Percentiles rank a stretch among this genome's conserved stretches.
phyloP scores from a whole-genome alignment of 2,329 filamentous ascomycete genomes.

The Verticillium tricorpus region DNA sequence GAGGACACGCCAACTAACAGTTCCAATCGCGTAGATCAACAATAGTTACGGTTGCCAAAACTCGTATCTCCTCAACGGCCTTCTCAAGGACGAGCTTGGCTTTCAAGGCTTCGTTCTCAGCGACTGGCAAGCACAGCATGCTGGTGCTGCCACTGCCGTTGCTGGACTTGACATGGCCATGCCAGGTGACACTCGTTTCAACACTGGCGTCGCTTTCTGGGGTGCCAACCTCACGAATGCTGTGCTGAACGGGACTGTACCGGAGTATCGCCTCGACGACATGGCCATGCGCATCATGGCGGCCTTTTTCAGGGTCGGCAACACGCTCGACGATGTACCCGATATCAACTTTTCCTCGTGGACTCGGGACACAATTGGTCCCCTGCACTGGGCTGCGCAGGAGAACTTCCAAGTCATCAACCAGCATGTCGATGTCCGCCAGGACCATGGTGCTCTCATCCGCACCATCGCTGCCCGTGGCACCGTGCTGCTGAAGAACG shows the following conservation, averaged over 20 bases:
- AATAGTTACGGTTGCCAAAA: conserved; percentile 80
- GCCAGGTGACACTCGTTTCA: conserved; percentile 78
- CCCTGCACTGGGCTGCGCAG: conserved; percentile 57
- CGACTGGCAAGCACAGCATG: conserved; percentile 77
- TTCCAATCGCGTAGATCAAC: conserved; percentile 55
- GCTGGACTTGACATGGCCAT: conserved; percentile 85
- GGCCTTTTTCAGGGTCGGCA: conserved; percentile 62
- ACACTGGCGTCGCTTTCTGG: conserved; percentile 70
- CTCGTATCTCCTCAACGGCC: conserved; percentile 66
- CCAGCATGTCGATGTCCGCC: conserved; percentile 78
- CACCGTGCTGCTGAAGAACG: conserved; percentile 87
- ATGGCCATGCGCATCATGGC: conserved; percentile 84
- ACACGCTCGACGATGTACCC: conserved; percentile 39
- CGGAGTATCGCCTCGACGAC: conserved; percentile 83
- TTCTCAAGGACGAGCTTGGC: conserved; percentile 74
- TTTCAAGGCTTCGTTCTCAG: conserved; percentile 78
- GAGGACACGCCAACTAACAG: neutral
- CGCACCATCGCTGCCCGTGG: conserved; percentile 74
- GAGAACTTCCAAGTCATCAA: conserved; percentile 67
- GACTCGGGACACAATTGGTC: conserved; percentile 72
- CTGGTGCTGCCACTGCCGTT: conserved; percentile 59
- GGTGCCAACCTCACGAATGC: conserved; percentile 84
- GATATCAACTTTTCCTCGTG: conserved; percentile 84
- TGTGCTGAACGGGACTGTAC: conserved; percentile 83
- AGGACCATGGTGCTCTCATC: conserved; percentile 67